A percentile compares a stretch with the other conserved stretches of the same genome.
Conservation (phyloP, 805 yeast species). For the Babjeviella inositovora region DNA sequence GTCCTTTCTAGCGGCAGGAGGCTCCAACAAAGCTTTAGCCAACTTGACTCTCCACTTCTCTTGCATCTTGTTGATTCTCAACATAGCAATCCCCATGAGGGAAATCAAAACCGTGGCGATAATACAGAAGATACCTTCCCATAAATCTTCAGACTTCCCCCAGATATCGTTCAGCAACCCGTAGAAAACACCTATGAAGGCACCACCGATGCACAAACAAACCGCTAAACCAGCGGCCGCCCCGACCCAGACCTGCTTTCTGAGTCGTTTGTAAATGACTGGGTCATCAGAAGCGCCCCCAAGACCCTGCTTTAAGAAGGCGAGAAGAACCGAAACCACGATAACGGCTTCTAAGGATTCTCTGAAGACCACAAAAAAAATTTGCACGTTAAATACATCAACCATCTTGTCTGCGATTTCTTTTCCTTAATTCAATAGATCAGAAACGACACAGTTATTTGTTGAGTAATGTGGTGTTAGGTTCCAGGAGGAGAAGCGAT, state of each 20-base stretch:
- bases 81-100: slow-evolving; percentile 92
- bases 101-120: slow-evolving; percentile 85
- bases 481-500: too few species aligned
- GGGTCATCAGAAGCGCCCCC: slow-evolving; percentile 38
- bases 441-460: too few species aligned
- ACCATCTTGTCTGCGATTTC: slow-evolving; percentile 21
- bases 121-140: slow-evolving; percentile 94
- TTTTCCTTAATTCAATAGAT: too few species aligned
- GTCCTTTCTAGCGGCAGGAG: slow-evolving; percentile 30
- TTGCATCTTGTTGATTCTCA: slow-evolving; percentile 90
- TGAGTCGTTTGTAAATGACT: slow-evolving; percentile 38
- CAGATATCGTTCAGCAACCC: slow-evolving; percentile 70
- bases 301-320: slow-evolving; percentile 82
- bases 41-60: slow-evolving; percentile 94
- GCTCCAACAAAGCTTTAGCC: slow-evolving; percentile 63
- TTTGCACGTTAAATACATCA: slow-evolving; percentile 51
- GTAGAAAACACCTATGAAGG: slow-evolving; percentile 89
- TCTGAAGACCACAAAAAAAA: slow-evolving; percentile 85
- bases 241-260: slow-evolving; percentile 83
- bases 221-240: slow-evolving; percentile 53
- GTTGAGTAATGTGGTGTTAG: too few species aligned
- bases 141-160: slow-evolving; percentile 75
- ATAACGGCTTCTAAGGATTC: slow-evolving; percentile 89
- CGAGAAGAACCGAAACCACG: slow-evolving; percentile 79
- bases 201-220: slow-evolving; percentile 80